Base-by-base conservation (phyloP, 805 yeast species). In the Candida namnaoensis region DNA sequence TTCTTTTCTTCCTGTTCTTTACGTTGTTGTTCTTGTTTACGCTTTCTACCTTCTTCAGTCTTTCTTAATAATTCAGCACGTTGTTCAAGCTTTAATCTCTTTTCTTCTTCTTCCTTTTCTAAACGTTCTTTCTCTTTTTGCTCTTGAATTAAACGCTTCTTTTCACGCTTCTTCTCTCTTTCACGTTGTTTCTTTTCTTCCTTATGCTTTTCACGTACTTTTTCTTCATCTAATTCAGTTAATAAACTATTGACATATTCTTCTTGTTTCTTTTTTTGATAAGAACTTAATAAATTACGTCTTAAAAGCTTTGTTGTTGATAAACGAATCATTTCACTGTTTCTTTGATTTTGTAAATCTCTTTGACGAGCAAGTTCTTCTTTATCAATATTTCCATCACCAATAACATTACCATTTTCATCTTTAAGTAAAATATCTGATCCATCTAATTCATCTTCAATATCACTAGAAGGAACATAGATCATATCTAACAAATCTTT, bases 291-390 rank as follows among this genome's bases (percentile, higher is more conserved):
- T 30, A 90, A 74, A 37, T 88, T 73, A 49, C 77, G 80, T 53
- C 84, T 86, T 50, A 90, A 72, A 56, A 87, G 69, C 41, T 86
- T 78, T 5, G 93, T 82, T 1, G 90, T 85, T 42, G 88, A 83
- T 41, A 85, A 70, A 52, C 86, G 88, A 46, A 90, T 73, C 69
- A 87, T 73, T 25, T 83, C 78, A 34, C 90, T 82, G 11, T 27
- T 27, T 61, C 68, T 4, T 64, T 71, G 5, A 66, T 70, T 12
- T 62, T 68, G 4, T 65, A 63, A 1, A 66, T 64, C 4, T 62
- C 66, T 11, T 63, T 65, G 8, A 19, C 19, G 19, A 3, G 19
- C 19, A 19, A 19, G 19, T 19, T 19, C 19, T 19, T 19, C 19
- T 19, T 19, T 19, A 19, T 19, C 19, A 19, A 19, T 19, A 19